Percentiles rank a stretch among this genome's conserved stretches.
phyloP scores from a whole-genome alignment of 2,329 filamentous ascomycete species.

The Exophiala sp. region DNA sequence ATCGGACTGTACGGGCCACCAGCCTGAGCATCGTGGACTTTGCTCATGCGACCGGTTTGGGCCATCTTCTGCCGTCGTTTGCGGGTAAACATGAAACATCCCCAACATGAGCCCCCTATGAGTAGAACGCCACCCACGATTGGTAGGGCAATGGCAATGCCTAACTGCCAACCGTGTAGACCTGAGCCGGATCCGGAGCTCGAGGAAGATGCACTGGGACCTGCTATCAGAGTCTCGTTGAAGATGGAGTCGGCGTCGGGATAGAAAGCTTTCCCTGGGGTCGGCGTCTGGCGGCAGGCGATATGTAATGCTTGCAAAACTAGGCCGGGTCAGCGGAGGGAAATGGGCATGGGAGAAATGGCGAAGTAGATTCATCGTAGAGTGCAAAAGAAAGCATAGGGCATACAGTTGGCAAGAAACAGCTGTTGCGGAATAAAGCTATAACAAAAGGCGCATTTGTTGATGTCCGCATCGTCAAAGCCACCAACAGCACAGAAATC shows the following conservation, averaged over 20 bases:
- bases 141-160: constrained; percentile 40
- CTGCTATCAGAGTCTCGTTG: constrained; percentile 32
- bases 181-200: constrained; percentile 24
- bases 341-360: background rate
- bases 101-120: constrained; percentile 31
- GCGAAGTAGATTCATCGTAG: background rate
- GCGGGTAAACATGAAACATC: constrained; percentile 41
- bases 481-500: constrained; percentile 36
- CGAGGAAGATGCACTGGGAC: constrained; percentile 24
- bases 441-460: constrained; percentile 41
- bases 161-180: constrained; percentile 31
- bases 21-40: constrained; percentile 23
- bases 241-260: constrained; percentile 40
- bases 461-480: constrained; percentile 40
- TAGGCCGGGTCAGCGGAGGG: constrained; percentile 19
- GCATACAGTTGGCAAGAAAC: constrained; percentile 41
- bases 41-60: constrained; percentile 25
- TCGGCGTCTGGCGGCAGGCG: constrained; percentile 39
- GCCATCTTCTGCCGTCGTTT: constrained; percentile 37
- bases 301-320: constrained; percentile 44
- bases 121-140: constrained; percentile 40
- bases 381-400: constrained; percentile 2
- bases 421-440: constrained; percentile 38
- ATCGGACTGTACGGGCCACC: constrained; percentile 21
- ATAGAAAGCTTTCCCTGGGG: constrained; percentile 35